Percentiles rank a stretch among this genome's conserved stretches.
Conservation (phyloP, 768 basidiomycete species). For the Hericium alpestre region DNA sequence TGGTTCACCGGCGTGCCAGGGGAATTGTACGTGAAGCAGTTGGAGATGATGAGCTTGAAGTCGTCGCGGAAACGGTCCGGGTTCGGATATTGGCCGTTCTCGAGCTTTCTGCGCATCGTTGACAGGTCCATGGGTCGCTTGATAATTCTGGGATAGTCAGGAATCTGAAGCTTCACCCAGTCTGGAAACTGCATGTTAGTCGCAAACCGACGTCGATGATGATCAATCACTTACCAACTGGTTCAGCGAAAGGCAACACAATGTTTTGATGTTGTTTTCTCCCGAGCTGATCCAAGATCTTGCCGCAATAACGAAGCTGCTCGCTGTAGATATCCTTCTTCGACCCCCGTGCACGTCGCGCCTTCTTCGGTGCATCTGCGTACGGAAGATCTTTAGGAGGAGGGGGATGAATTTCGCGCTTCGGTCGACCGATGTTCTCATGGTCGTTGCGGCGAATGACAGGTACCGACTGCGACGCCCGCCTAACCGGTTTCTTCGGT, state of each 20-base stretch:
- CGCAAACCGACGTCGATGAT: background rate
- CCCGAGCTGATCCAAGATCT: slow-evolving; percentile 63
- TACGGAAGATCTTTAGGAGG: slow-evolving; percentile 86
- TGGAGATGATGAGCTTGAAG: slow-evolving; percentile 89
- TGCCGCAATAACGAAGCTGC: slow-evolving; percentile 76
- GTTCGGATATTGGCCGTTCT: slow-evolving; percentile 63
- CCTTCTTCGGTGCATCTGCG: slow-evolving; percentile 61
- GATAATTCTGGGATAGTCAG: slow-evolving; percentile 76
- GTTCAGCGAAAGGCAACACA: slow-evolving; percentile 84
- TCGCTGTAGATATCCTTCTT: slow-evolving; percentile 63
- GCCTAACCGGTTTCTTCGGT: slow-evolving; percentile 42
- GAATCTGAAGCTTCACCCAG: slow-evolving; percentile 66
- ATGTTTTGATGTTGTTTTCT: slow-evolving; percentile 66
- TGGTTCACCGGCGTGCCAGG: slow-evolving; percentile 77
- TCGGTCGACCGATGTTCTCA: slow-evolving; percentile 64
- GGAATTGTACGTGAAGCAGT: slow-evolving; percentile 90
- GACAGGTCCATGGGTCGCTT: slow-evolving; percentile 94
- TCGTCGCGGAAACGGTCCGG: slow-evolving; percentile 80
- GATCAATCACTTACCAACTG: slow-evolving; percentile 64
- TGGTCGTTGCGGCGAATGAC: slow-evolving; percentile 71
- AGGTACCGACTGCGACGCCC: slow-evolving; percentile 73
- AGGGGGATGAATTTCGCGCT: slow-evolving; percentile 95
- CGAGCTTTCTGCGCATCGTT: slow-evolving; percentile 81
- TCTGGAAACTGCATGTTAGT: slow-evolving; percentile 33
- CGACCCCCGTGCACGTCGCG: slow-evolving; percentile 44